A percentile compares a stretch with the other conserved stretches of the same genome.
phyloP scores from a whole-genome alignment of 23 red algal species.

The Gracilaria caudata region DNA sequence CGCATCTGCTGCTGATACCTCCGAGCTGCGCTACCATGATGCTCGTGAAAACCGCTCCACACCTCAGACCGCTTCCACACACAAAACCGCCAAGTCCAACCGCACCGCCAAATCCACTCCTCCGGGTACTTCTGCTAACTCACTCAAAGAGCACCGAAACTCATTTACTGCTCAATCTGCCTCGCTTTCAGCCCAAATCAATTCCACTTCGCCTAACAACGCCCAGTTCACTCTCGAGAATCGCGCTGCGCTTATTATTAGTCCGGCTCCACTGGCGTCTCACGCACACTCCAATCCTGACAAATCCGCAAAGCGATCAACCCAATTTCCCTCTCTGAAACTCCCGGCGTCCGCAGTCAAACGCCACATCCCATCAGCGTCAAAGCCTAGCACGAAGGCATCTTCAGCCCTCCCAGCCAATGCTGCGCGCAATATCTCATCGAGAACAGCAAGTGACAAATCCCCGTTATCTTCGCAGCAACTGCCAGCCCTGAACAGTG shows the following conservation, averaged over 20 bases:
- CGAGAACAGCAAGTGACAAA: not conserved
- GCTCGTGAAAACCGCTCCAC: not conserved
- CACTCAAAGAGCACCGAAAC: not conserved
- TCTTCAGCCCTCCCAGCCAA: not conserved
- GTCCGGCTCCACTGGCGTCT: not conserved
- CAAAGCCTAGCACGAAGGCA: not conserved
- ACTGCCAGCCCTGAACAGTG: not conserved
- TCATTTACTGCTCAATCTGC: constrained; percentile 8
- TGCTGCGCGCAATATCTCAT: not conserved
- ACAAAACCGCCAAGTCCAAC: not conserved
- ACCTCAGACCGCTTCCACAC: not conserved
- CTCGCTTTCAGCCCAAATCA: not conserved
- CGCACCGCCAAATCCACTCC: not conserved
- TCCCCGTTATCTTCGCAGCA: not conserved
- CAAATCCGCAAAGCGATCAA: not conserved
- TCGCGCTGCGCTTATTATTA: not conserved
- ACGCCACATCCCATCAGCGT: not conserved
- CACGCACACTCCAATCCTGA: not conserved
- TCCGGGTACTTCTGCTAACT: not conserved
- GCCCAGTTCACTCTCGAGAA: not conserved
- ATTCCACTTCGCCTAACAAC: not conserved
- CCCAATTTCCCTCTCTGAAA: not conserved
- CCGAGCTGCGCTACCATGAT: not conserved
- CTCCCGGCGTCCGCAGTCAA: not conserved
- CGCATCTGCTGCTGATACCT: constrained; percentile 10